A percentile compares a stretch with the other conserved stretches of the same genome.
These are phyloP conservation scores for Phyllostachys edulis DNA, from an alignment of 176 grass and related monocot species.

Conservation along the genomic window DNA sequence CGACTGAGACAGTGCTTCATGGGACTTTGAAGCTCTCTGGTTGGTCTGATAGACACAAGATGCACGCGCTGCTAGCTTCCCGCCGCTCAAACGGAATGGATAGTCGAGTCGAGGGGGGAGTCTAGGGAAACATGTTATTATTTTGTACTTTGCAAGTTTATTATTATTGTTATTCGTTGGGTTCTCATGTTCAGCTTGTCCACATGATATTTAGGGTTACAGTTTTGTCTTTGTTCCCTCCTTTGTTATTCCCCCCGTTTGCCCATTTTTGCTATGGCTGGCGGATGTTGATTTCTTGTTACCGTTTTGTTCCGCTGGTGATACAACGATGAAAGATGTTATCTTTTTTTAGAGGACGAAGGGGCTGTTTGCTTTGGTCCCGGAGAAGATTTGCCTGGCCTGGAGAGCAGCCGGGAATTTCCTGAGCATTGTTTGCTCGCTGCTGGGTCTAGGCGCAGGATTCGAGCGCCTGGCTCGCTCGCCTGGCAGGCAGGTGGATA, in stretches of 20 bases:
- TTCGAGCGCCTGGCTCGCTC: no score
- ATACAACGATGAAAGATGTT: not conserved
- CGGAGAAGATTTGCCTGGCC: no score
- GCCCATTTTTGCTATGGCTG: not conserved
- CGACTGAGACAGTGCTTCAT: not conserved
- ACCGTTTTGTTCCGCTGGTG: not conserved
- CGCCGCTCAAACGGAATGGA: not conserved
- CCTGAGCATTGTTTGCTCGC: no score
- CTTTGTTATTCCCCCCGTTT: not conserved
- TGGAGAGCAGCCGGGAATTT: no score
- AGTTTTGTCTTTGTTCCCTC: conserved; percentile 38
- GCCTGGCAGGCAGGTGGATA: no score
- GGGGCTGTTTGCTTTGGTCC: no score
- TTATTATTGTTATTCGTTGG: not conserved
- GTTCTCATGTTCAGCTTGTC: conserved; percentile 20
- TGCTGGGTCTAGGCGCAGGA: no score
- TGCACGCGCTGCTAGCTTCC: not conserved
- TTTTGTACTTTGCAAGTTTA: conserved; percentile 9
- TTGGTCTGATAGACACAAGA: not conserved
- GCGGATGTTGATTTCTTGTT: not conserved
- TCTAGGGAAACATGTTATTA: conserved; percentile 6
- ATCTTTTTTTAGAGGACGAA: no score
- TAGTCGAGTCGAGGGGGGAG: not conserved
- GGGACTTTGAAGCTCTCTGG: not conserved
- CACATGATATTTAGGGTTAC: conserved; percentile 32